These are phyloP conservation scores for Thalia dealbata DNA, from an alignment of 176 grass and related monocot species.

Conservation along the genomic window DNA sequence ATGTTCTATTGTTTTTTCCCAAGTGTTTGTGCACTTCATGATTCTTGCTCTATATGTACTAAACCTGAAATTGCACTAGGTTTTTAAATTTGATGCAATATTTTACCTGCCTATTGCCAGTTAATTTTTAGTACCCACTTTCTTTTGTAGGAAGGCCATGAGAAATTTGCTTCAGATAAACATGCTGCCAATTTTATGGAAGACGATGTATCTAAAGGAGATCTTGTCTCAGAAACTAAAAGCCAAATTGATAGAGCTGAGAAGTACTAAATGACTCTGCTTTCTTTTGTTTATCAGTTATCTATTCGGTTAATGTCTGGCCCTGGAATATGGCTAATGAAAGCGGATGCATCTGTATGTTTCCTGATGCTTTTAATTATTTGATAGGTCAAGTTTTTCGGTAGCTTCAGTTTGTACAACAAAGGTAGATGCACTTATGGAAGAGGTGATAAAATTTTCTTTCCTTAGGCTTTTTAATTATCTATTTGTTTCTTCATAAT, in stretches of 20 bases:
- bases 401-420: not conserved
- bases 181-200: not conserved
- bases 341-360: not conserved
- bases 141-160: not conserved
- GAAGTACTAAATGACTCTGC: not conserved
- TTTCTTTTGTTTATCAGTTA: not conserved
- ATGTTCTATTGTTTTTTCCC: too few species aligned
- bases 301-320: not conserved
- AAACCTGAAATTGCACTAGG: not conserved
- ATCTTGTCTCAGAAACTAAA: not conserved
- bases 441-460: not conserved
- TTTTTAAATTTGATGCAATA: not conserved
- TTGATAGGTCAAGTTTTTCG: slow-evolving; percentile 2
- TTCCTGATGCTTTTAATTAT: not conserved
- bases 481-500: slow-evolving; percentile 1
- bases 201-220: not conserved
- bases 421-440: not conserved
- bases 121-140: not conserved
- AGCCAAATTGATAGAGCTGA: not conserved
- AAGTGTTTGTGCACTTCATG: too few species aligned
- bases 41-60: not conserved
- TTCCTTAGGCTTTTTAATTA: not conserved
- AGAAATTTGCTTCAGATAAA: not conserved
- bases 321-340: not conserved
- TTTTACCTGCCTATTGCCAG: not conserved